Percentiles rank a stretch among this genome's conserved stretches.
Evolutionary conservation across 140 eudicot genomes (phyloP).

Genomic region (Flaveria floridana): DNA sequence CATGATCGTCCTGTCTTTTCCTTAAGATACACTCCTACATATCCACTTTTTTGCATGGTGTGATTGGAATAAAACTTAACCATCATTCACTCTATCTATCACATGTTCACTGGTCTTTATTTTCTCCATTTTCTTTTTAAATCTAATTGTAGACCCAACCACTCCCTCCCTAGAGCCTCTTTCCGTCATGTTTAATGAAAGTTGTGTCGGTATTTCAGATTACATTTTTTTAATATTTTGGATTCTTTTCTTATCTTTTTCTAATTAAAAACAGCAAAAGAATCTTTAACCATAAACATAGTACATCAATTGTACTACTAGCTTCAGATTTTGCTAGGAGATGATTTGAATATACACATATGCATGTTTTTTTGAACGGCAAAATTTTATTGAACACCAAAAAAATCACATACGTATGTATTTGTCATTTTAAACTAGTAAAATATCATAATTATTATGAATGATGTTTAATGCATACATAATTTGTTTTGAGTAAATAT

Average conservation of each 20-base stretch:
- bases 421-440: too few species aligned
- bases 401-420: too few species aligned
- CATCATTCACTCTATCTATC: slow-evolving; percentile 33
- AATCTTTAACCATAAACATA: slow-evolving; percentile 26
- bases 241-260: slow-evolving; percentile 27
- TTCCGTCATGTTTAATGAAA: slow-evolving; percentile 10
- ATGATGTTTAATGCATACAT: neutral
- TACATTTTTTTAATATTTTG: slow-evolving; percentile 22
- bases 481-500: neutral
- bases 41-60: slow-evolving; percentile 46
- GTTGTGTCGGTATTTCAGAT: neutral
- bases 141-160: slow-evolving; percentile 24
- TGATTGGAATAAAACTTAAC: slow-evolving; percentile 35
- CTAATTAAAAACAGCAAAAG: slow-evolving; percentile 25
- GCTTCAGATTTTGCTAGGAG: slow-evolving; percentile 12
- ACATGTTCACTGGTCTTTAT: slow-evolving; percentile 8
- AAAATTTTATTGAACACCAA: too few species aligned
- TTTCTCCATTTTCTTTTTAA: neutral
- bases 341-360: too few species aligned
- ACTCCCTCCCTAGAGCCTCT: slow-evolving; percentile 13
- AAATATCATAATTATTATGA: too few species aligned
- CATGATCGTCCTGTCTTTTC: slow-evolving; percentile 49
- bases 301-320: slow-evolving; percentile 33
- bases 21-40: slow-evolving; percentile 34
- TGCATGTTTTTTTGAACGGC: too few species aligned